A percentile compares a stretch with the other conserved stretches of the same genome.
phyloP scores from a whole-genome alignment of 768 basidiomycete genomes.

The Sistotremastrum suecicum region DNA sequence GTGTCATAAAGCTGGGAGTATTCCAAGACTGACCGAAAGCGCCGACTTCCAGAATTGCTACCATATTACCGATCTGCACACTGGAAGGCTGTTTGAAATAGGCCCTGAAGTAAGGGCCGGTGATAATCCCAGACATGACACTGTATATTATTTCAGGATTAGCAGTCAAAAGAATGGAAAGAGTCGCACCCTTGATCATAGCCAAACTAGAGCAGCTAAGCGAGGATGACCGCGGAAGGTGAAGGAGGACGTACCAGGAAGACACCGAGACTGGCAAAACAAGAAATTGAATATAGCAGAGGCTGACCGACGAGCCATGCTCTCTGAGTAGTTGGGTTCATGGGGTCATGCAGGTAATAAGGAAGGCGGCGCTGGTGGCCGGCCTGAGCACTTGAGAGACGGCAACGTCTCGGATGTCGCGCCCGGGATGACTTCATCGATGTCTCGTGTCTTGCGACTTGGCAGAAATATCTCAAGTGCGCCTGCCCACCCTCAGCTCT shows the following conservation, averaged over 20 bases:
- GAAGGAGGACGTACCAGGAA: slow-evolving; percentile 47
- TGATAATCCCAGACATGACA: slow-evolving; percentile 89
- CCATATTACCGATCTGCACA: slow-evolving; percentile 80
- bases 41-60: slow-evolving; percentile 87
- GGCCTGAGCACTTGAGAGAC: slow-evolving; percentile 1
- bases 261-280: slow-evolving; percentile 74
- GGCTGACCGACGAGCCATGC: slow-evolving; percentile 56
- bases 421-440: background rate
- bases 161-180: background rate
- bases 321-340: slow-evolving; percentile 4
- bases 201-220: slow-evolving; percentile 39
- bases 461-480: too few relatives aligned
- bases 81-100: slow-evolving; percentile 72
- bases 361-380: background rate
- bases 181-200: slow-evolving; percentile 68
- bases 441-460: background rate
- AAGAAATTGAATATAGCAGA: slow-evolving; percentile 64
- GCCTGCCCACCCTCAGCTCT: too few relatives aligned
- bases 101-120: slow-evolving; percentile 64
- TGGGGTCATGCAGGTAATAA: slow-evolving; percentile 1
- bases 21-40: slow-evolving; percentile 53
- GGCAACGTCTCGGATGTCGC: background rate
- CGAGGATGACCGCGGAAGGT: slow-evolving; percentile 3
- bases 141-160: slow-evolving; percentile 21
- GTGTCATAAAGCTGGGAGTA: background rate